Percentiles rank a stretch among this genome's conserved stretches.
Conservation (phyloP, 345 rosid species). For the Sisymbrium irio region DNA sequence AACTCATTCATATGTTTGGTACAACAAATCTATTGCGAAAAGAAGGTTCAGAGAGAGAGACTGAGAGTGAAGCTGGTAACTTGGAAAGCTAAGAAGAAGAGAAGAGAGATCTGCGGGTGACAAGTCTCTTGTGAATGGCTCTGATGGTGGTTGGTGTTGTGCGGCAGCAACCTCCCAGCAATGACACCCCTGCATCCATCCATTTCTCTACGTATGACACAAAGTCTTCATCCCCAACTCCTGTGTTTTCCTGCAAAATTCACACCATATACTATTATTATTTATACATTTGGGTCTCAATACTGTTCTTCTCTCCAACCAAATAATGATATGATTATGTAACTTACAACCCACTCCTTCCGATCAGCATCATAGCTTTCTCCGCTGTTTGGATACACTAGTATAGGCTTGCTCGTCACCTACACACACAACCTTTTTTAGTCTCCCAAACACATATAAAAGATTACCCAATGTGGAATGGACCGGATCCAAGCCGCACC, state of each 20-base stretch:
- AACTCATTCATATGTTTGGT: background rate
- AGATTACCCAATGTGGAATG: background rate
- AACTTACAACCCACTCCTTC: constrained; percentile 80
- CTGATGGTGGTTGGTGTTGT: constrained; percentile 68
- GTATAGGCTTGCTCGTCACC: constrained; percentile 72
- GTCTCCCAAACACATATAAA: background rate
- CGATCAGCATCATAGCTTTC: constrained; percentile 61
- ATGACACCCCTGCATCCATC: constrained; percentile 66
- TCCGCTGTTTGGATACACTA: constrained; percentile 78
- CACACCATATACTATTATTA: background rate
- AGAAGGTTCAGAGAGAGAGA: too few relatives aligned
- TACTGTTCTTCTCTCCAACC: background rate
- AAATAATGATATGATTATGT: background rate
- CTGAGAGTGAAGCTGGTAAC: background rate
- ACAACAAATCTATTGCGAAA: background rate
- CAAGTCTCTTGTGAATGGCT: constrained; percentile 50
- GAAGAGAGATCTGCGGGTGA: constrained; percentile 34
- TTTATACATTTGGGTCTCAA: background rate
- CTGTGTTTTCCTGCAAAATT: constrained; percentile 59
- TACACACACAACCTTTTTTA: constrained; percentile 33
- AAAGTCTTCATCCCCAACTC: constrained; percentile 69
- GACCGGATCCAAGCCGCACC: constrained; percentile 35
- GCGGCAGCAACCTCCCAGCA: constrained; percentile 70
- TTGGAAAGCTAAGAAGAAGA: background rate
- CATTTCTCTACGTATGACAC: constrained; percentile 65